Percentiles rank a stretch among this genome's conserved stretches.
Conservation (phyloP, 148 eudicot species). For the Arctostaphylos glauca region DNA sequence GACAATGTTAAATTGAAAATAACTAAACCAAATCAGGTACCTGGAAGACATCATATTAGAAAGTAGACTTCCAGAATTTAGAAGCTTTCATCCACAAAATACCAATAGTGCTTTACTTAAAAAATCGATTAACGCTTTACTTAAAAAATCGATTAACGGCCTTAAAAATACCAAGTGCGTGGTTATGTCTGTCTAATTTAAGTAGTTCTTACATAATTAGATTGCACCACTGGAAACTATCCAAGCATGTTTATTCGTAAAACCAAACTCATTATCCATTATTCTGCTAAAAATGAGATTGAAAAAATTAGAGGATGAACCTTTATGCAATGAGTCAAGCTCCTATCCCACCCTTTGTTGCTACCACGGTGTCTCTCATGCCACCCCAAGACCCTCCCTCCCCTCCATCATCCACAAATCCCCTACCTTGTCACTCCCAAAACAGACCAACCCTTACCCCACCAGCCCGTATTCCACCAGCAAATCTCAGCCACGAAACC, state of each 20-base stretch:
- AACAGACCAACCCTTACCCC: neutral
- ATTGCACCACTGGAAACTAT: neutral
- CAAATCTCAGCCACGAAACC: neutral
- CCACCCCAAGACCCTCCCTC: neutral
- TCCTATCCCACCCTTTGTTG: neutral
- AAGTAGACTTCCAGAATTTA: neutral
- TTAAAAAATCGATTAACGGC: neutral
- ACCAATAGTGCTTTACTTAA: neutral
- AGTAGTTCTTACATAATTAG: neutral
- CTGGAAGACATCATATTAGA: neutral
- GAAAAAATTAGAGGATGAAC: neutral
- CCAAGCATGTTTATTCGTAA: neutral
- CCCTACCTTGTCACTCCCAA: neutral
- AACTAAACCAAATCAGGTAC: neutral
- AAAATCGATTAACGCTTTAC: neutral
- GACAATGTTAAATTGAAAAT: constrained; percentile 14
- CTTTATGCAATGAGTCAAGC: neutral
- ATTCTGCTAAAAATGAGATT: neutral
- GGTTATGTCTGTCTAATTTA: neutral
- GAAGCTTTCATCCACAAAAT: neutral
- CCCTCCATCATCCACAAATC: neutral
- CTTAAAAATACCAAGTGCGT: neutral
- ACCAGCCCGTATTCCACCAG: neutral
- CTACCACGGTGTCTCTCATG: neutral
- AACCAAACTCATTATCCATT: neutral